These are phyloP conservation scores for Purshia tridentata DNA, from an alignment of 306 rosid species.

Conservation along the genomic window DNA sequence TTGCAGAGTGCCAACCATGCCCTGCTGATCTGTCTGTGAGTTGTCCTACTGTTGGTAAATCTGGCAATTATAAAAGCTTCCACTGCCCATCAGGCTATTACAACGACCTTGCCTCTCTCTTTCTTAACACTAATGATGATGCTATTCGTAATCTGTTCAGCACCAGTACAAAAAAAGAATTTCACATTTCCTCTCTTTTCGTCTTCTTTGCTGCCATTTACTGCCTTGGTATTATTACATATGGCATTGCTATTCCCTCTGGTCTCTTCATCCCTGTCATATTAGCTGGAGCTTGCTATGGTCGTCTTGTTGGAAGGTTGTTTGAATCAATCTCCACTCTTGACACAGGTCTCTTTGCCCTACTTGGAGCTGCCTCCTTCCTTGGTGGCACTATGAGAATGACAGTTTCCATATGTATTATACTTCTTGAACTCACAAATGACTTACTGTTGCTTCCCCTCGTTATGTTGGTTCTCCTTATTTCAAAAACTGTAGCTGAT, in stretches of 20 bases:
- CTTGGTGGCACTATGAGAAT: constrained; percentile 99
- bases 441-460: constrained; percentile 72
- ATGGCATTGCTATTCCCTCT: constrained; percentile 85
- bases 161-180: constrained; percentile 49
- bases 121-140: constrained; percentile 74
- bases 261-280: constrained; percentile 91
- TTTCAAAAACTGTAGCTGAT: constrained; percentile 79
- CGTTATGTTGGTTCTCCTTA: constrained; percentile 76
- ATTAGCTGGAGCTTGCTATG: constrained; percentile 82
- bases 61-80: constrained; percentile 68
- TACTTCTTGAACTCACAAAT: constrained; percentile 87
- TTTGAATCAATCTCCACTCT: constrained; percentile 51
- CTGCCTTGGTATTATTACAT: constrained; percentile 69
- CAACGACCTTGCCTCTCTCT: constrained; percentile 90
- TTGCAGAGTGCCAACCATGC: constrained; percentile 63
- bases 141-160: constrained; percentile 70
- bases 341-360: constrained; percentile 77
- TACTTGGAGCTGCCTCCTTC: constrained; percentile 92
- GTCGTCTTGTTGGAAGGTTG: constrained; percentile 67
- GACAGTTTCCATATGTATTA: constrained; percentile 86
- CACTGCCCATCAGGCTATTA: constrained; percentile 68
- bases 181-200: constrained; percentile 60
- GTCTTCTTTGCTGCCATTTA: constrained; percentile 58
- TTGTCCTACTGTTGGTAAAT: constrained; percentile 60
- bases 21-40: constrained; percentile 36